Evolutionary conservation across 768 basidiomycete species (phyloP).

Genomic region (Saitozyma sp.): DNA sequence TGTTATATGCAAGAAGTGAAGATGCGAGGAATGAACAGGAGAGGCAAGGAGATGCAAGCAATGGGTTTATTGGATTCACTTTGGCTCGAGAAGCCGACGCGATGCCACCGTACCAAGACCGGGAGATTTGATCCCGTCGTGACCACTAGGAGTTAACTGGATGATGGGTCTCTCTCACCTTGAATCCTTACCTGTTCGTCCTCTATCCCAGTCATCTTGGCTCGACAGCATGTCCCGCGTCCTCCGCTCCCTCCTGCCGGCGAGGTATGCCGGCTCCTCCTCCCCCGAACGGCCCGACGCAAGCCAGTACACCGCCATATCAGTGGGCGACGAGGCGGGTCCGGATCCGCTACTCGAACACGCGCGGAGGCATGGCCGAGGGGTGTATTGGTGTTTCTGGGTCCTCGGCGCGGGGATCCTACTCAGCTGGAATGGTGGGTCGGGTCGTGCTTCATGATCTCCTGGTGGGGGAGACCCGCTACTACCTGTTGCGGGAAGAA

Average conservation of each 20-base stretch:
- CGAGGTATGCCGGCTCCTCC: neutral
- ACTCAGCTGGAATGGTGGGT: constrained; percentile 85
- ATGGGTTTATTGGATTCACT: too few relatives aligned
- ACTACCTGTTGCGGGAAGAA: neutral
- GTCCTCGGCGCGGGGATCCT: constrained; percentile 75
- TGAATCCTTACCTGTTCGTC: too few relatives aligned
- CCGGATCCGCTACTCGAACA: neutral
- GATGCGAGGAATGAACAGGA: neutral
- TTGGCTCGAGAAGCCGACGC: too few relatives aligned
- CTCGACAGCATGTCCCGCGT: too few relatives aligned
- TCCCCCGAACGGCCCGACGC: neutral
- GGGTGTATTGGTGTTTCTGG: constrained; percentile 49
- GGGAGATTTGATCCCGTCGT: too few relatives aligned
- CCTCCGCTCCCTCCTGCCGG: too few relatives aligned
- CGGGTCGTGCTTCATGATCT: neutral
- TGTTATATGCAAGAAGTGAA: neutral
- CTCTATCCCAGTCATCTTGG: too few relatives aligned
- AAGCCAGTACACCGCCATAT: constrained; percentile 21
- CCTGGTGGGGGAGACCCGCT: too few relatives aligned
- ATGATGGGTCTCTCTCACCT: too few relatives aligned
- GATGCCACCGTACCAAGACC: too few relatives aligned
- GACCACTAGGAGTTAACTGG: too few relatives aligned
- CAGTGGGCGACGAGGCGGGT: constrained; percentile 21
- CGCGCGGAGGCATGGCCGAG: constrained; percentile 12
- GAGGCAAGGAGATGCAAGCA: neutral